Conservation (phyloP, 2,329 filamentous ascomycete genomes). For the Passalora sequoiae region DNA sequence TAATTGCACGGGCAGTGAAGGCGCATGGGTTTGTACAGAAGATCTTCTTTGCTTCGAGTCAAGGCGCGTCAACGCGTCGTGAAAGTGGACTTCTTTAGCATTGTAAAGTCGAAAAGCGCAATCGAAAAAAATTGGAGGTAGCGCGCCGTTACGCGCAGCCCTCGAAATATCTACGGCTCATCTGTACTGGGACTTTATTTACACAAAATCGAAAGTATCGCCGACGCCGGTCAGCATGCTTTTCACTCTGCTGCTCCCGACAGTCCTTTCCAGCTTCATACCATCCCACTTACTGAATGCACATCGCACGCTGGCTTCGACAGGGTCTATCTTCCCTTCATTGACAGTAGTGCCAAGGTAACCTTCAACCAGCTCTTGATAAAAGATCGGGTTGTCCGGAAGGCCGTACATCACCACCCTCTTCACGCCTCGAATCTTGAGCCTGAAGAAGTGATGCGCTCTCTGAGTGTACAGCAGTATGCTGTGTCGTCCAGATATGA, state of each 20-base stretch:
- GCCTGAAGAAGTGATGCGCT: conserved; percentile 94
- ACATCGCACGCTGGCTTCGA: conserved; percentile 47
- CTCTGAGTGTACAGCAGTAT: conserved; percentile 88
- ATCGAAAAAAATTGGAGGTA: too few species aligned
- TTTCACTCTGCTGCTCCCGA: conserved; percentile 72
- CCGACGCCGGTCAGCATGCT: conserved; percentile 67
- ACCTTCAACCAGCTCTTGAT: conserved; percentile 67
- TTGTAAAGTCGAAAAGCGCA: too few species aligned
- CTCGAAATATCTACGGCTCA: too few species aligned
- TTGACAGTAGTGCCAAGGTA: conserved; percentile 55
- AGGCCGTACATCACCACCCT: conserved; percentile 84
- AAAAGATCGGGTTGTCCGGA: conserved; percentile 82
- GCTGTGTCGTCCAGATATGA: conserved; percentile 73
- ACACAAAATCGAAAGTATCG: conserved; percentile 95
- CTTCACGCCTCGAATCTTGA: conserved; percentile 73
- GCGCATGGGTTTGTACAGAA: too few species aligned
- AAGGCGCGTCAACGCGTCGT: too few species aligned
- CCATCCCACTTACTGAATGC: conserved; percentile 87
- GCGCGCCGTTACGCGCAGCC: too few species aligned
- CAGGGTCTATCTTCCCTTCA: conserved; percentile 52
- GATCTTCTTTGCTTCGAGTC: too few species aligned
- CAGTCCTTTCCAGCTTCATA: conserved; percentile 81
- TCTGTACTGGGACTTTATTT: too few species aligned
- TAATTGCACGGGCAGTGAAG: too few species aligned
- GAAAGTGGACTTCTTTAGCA: too few species aligned